phyloP scores from a whole-genome alignment of 2,329 filamentous ascomycete species.

The Bipolaris gigantea region DNA sequence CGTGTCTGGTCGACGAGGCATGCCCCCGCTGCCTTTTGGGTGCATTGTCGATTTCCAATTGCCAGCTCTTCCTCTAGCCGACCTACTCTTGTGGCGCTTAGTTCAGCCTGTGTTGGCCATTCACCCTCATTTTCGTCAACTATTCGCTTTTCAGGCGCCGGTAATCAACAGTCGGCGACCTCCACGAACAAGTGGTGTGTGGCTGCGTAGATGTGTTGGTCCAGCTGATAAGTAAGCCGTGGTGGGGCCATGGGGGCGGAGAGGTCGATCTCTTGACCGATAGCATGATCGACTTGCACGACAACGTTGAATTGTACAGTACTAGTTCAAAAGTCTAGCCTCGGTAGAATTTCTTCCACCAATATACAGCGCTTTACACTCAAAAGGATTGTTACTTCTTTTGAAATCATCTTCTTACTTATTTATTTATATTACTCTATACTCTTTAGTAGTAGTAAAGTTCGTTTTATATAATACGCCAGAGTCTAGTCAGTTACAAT shows the following conservation, averaged over 20 bases:
- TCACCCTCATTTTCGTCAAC: not conserved
- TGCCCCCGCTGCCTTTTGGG: not conserved
- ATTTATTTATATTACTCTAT: too few relatives aligned
- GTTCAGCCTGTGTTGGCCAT: not conserved
- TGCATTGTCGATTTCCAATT: not conserved
- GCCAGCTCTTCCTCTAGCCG: too few relatives aligned
- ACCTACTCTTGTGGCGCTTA: not conserved
- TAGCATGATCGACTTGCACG: not conserved
- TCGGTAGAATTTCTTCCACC: too few relatives aligned
- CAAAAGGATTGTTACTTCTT: too few relatives aligned
- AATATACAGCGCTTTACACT: too few relatives aligned
- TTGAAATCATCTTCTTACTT: too few relatives aligned
- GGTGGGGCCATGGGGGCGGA: not conserved
- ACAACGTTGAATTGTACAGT: not conserved
- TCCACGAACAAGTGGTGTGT: not conserved
- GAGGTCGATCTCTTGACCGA: not conserved
- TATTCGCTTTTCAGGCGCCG: not conserved
- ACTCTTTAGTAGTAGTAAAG: too few relatives aligned
- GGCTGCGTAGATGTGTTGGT: not conserved
- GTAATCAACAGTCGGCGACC: not conserved
- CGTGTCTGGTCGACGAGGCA: not conserved
- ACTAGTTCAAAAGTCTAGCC: too few relatives aligned
- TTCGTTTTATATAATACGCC: too few relatives aligned
- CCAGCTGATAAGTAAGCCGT: not conserved
- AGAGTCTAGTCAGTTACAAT: too few relatives aligned